A percentile compares a stretch with the other conserved stretches of the same genome.
Evolutionary conservation across 148 eudicot species (phyloP).

Genomic region (Diospyros kaki): DNA sequence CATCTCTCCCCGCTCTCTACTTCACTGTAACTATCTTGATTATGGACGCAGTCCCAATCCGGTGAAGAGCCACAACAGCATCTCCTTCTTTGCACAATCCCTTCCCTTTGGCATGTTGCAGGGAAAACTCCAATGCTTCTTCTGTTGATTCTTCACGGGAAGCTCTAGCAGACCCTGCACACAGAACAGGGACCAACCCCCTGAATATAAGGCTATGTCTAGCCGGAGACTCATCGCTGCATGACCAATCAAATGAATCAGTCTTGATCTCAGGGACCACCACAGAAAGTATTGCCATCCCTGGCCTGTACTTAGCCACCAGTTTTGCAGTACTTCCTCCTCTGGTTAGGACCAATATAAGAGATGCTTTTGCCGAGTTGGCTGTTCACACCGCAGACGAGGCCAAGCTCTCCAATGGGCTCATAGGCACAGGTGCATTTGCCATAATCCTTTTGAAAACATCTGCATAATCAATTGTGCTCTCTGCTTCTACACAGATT

Average conservation of each 20-base stretch:
- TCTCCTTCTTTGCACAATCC: constrained; percentile 47
- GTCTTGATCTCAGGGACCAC: constrained; percentile 52
- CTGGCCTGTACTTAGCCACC: constrained; percentile 50
- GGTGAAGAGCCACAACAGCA: constrained; percentile 50
- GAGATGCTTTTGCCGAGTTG: constrained; percentile 37
- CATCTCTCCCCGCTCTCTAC: not conserved
- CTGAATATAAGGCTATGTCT: constrained; percentile 46
- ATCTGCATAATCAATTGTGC: constrained; percentile 40
- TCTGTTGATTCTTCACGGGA: constrained; percentile 50
- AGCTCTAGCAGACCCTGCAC: constrained; percentile 51
- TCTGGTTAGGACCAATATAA: constrained; percentile 43
- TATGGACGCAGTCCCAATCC: constrained; percentile 44
- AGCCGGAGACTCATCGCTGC: constrained; percentile 53
- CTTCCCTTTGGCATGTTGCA: constrained; percentile 40
- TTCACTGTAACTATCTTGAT: constrained; percentile 45
- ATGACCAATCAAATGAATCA: constrained; percentile 49
- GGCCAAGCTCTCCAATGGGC: constrained; percentile 51
- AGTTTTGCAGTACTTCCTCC: constrained; percentile 54
- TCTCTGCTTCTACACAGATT: constrained; percentile 47
- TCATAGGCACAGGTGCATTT: constrained; percentile 54
- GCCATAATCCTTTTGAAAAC: constrained; percentile 37
- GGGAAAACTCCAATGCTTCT: constrained; percentile 43
- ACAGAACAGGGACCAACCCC: constrained; percentile 42
- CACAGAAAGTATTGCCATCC: constrained; percentile 48
- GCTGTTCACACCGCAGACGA: constrained; percentile 51